Evolutionary conservation across 2,329 filamentous ascomycete species (phyloP), one percentile per base, ranked within the genome.

Genomic region (Aspergillus pseudoviridinutans): DNA sequence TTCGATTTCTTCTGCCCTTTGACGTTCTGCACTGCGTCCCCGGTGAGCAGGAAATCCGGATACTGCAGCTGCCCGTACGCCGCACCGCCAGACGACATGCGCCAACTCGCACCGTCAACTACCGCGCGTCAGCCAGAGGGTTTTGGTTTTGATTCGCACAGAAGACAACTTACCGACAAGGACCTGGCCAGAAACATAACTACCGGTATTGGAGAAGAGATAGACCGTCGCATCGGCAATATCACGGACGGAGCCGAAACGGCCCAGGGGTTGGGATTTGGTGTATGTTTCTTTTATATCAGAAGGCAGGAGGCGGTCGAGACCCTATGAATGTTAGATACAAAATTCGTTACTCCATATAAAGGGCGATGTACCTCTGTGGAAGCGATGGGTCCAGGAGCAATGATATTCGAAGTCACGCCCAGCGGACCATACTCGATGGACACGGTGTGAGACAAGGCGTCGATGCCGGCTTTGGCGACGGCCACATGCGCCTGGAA

Each of bases 221-320:
- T 87, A 99, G 0, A 97, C 84, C 0, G 93, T 97, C 1, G 93
- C 90, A 74, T 99, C 93, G 0, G 92, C 89, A 67, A 99, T 92
- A 69, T 99, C 93, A 63, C 88, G 89, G 27, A 96, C 85, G 0
- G 84, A 84, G 6, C 93, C 94, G 74, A 86, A 86, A 56, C 92
- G 82, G 1, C 91, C 91, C 2, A 87, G 76, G 0, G 94, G 94
- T 41, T 96, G 82, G 2, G 65, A 61, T 27, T 81, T 77, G 35
- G 80, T 66, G 1, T 77, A 74, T 0, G 75, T 74, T 14, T 78
- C 74, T 1, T 80, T 79, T 1, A 82, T 74, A 54, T 82, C 79
- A 24, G 82, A 80, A 32, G 84, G 79, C 3, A 82, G 65, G 2
- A 89, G 78, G 10, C 90, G 81, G 50, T 84, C 82, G 80, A 92